Evolutionary conservation across 352 stramenopile species (phyloP).

Genomic region (Globisporangium lucens): DNA sequence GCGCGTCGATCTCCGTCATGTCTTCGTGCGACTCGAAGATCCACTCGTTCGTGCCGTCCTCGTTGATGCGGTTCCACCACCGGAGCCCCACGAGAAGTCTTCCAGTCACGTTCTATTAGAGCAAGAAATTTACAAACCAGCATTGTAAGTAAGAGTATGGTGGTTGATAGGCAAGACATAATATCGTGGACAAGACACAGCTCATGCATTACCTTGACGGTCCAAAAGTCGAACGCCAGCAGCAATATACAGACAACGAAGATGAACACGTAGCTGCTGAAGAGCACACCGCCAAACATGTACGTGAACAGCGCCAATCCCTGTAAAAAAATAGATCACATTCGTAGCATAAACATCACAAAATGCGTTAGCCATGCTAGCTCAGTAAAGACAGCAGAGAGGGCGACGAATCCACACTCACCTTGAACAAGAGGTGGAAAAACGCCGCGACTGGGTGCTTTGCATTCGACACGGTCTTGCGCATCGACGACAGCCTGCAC

Average conservation of each 20-base stretch:
- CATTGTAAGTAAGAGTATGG: background rate
- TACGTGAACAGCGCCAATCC: conserved; percentile 91
- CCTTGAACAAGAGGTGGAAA: conserved; percentile 98
- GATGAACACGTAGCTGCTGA: conserved; percentile 94
- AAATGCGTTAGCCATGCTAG: background rate
- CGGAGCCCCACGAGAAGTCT: conserved; percentile 92
- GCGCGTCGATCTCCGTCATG: conserved; percentile 85
- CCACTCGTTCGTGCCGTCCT: conserved; percentile 94
- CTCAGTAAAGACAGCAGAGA: background rate
- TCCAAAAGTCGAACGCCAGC: conserved; percentile 98
- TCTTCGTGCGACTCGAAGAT: conserved; percentile 95
- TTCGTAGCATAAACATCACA: background rate
- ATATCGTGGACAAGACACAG: background rate
- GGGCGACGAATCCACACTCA: background rate
- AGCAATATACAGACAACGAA: conserved; percentile 97
- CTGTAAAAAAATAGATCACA: conserved; percentile 17
- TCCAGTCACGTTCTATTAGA: conserved; percentile 76
- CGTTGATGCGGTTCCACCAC: conserved; percentile 98
- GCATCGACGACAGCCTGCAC: conserved; percentile 63
- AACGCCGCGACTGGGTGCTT: conserved; percentile 94
- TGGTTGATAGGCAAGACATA: background rate
- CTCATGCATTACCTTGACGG: conserved; percentile 82
- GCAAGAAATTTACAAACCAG: background rate
- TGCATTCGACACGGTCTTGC: conserved; percentile 62
- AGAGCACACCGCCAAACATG: conserved; percentile 90